Evolutionary conservation across 495 filamentous ascomycete species (phyloP).

Genomic region (Penicillium soppii): DNA sequence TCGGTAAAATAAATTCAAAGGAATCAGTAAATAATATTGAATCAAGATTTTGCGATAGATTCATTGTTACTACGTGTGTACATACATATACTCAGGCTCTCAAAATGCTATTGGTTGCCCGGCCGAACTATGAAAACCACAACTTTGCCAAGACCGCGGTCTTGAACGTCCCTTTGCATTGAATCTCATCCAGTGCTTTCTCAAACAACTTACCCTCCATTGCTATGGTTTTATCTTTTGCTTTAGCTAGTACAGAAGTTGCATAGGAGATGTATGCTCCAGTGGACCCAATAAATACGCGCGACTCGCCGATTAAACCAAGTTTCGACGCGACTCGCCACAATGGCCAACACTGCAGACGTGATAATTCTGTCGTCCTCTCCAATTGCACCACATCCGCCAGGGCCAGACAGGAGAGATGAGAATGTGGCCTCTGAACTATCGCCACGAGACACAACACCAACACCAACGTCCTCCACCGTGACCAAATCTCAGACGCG

Average conservation of each 20-base stretch:
- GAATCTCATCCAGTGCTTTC: slow-evolving; percentile 1
- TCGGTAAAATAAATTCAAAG: neutral
- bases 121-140: slow-evolving; percentile 30
- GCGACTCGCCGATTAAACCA: slow-evolving; percentile 3
- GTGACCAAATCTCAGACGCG: slow-evolving; percentile 26
- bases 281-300: neutral
- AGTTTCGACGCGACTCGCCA: slow-evolving; percentile 13
- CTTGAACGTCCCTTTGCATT: slow-evolving; percentile 9
- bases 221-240: neutral
- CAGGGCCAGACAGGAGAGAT: slow-evolving; percentile 9
- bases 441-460: slow-evolving; percentile 25
- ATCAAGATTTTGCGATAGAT: no score
- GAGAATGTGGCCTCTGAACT: slow-evolving; percentile 9
- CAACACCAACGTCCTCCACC: slow-evolving; percentile 33
- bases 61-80: no score
- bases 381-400: slow-evolving; percentile 28
- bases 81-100: neutral
- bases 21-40: no score
- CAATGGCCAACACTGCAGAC: slow-evolving; percentile 32
- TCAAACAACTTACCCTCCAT: neutral
- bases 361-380: slow-evolving; percentile 45
- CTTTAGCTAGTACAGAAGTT: neutral
- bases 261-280: neutral
- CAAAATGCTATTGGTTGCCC: slow-evolving; percentile 36
- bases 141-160: slow-evolving; percentile 41